phyloP scores from a whole-genome alignment of 2,329 filamentous ascomycete species.

The Epichloe typhina region DNA sequence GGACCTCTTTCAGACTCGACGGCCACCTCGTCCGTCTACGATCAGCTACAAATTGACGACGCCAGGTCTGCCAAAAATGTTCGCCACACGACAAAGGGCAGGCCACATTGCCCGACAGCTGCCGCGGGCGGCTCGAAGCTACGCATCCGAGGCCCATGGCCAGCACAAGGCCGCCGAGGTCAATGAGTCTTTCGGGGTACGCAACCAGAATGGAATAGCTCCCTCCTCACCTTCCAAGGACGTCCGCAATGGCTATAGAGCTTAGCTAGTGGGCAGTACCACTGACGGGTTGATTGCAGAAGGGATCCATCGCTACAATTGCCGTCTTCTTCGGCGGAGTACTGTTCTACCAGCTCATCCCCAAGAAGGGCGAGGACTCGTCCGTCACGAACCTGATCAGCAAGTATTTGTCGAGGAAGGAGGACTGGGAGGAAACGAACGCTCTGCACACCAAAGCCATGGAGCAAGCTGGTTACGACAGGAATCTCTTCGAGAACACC shows the following conservation, averaged over 20 bases:
- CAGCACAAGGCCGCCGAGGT: slow-evolving; percentile 33
- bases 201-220: slow-evolving; percentile 15
- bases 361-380: slow-evolving; percentile 37
- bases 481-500: slow-evolving; percentile 37
- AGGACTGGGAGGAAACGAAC: slow-evolving; percentile 40
- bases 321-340: slow-evolving; percentile 31
- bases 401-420: slow-evolving; percentile 32
- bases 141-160: slow-evolving; percentile 40
- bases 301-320: slow-evolving; percentile 33
- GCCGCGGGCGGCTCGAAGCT: slow-evolving; percentile 30
- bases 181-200: slow-evolving; percentile 44
- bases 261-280: not conserved
- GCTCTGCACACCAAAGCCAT: slow-evolving; percentile 35
- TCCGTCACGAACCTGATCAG: slow-evolving; percentile 31
- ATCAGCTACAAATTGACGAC: slow-evolving; percentile 21
- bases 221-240: not conserved
- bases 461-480: slow-evolving; percentile 45
- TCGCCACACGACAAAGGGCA: slow-evolving; percentile 32
- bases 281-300: slow-evolving; percentile 20
- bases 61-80: slow-evolving; percentile 21
- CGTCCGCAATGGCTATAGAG: not conserved
- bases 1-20: slow-evolving; percentile 9
- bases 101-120: slow-evolving; percentile 24
- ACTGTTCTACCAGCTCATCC: slow-evolving; percentile 35
- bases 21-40: slow-evolving; percentile 9